Evolutionary conservation across 2,329 filamentous ascomycete species (phyloP), one percentile per base, ranked within the genome.

Genomic region (Fusarium sambucinum): DNA sequence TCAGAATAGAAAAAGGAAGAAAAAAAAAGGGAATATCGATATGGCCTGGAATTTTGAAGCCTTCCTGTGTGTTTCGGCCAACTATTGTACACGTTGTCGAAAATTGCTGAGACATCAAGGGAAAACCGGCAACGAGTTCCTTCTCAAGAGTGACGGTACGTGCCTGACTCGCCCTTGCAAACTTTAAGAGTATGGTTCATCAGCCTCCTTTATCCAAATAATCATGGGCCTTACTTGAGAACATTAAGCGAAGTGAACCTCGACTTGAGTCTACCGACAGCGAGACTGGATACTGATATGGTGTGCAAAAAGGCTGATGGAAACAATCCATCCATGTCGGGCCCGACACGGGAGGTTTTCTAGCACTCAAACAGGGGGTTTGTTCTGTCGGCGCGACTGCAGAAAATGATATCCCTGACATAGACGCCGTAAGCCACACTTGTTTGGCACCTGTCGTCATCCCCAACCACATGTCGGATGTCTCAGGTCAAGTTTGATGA

Each of bases 401-500:
- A 40, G 33, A 68, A 62, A 38, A 29, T 16, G 27, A 59, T 46
- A 50, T 19, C 30, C 41, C 37, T 48, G 38, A 51, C 48, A 41
- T 50, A n/a, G 53, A 35, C 35, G 35, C 38, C 21, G 48, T 44
- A 61, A 55, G 46, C 23, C 44, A 52, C 45, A 40, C 21, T 44
- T 50, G 30, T 47, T 47, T 67, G 59, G 55, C 47, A 46, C 40
- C 48, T 68, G 50, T 55, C 51, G 47, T 69, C 46, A 50, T 70
- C 52, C 60, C 44, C 44, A 59, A 40, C 48, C 54, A 61, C 60
- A 68, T 48, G 41, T 55, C 50, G 37, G 52, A 57, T 63, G 59
- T 73, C 69, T 68, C 66, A 70, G 69, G 66, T 66, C 68, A 64
- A 62, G 58, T 55, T 64, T 63, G 61, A 59, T 58, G 32, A 41